Base-by-base conservation (phyloP, 148 eudicot genomes). In the Camellia lanceoleosa region DNA sequence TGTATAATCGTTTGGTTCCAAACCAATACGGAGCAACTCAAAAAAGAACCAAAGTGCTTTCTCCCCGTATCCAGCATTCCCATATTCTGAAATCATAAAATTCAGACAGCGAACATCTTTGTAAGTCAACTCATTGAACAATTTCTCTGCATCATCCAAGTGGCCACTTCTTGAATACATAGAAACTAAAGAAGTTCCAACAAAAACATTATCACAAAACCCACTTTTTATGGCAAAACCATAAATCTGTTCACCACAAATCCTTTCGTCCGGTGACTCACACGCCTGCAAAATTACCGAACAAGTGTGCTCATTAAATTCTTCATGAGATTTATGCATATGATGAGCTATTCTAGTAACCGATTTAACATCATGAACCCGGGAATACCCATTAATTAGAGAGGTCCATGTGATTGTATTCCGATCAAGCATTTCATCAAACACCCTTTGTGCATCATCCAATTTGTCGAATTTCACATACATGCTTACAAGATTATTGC, bases 81-180 rank as follows among this genome's bases (percentile, higher is more conserved):
- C 78, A 73, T 73, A 64, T 63, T 72, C 82, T 0, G 61, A 60
- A 72, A 80, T 73, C 82, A 80, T 73, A n/a, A 73, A 38, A 74
- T 80, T 80, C 30, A 73, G 42, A 73, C 77, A 73, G 71, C 59
- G 71, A 65, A 73, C 63, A 52, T 80, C 82, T 15, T 44, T 7
- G 13, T 41, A 66, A 0, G 59, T 65, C 71, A 73, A 74, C 20
- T 80, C 77, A 49, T 73, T 15, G 42, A 73, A 80, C 38, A 63
- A 42, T 44, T n/a, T 49, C 60, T 73, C 77, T 9, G 82, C 82
- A 51, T 52, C 78, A 62, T 47, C 71, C 82, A 80, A 63, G 43
- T 9, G 44, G n/a, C 82, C 78, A 38, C 82, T 72, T 64, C 70
- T 80, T 63, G 82, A 73, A 5, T 80, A 80, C 82, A 73, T 80